These are phyloP conservation scores for Triglochin maritima DNA, from an alignment of 106 monocot genomes.

Conservation along the genomic window DNA sequence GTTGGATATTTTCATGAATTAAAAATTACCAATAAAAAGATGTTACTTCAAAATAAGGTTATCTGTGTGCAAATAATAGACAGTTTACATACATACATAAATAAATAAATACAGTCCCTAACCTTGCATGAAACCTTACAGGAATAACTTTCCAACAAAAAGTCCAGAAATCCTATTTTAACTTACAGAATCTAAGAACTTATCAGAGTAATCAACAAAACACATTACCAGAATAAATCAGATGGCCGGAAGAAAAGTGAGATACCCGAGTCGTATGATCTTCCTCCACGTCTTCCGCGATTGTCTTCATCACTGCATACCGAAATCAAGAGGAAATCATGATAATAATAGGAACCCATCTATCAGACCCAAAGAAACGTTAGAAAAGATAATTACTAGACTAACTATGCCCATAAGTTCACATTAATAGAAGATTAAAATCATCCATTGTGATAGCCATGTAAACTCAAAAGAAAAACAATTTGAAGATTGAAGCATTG, in stretches of 20 bases:
- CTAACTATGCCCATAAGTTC: not conserved
- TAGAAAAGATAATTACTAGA: no score
- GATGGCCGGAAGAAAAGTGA: constrained; percentile 52
- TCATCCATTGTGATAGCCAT: not conserved
- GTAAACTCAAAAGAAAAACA: not conserved
- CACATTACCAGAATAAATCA: constrained; percentile 90
- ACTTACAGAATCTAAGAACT: no score
- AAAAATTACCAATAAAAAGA: no score
- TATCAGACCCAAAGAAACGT: not conserved
- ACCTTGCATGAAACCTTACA: no score
- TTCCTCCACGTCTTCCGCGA: constrained; percentile 78
- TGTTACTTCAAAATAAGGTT: no score
- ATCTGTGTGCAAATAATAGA: no score
- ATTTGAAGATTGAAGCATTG: not conserved
- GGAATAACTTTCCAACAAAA: no score
- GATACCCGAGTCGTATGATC: constrained; percentile 68
- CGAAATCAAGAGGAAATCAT: not conserved
- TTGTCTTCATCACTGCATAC: constrained; percentile 73
- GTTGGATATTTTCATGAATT: no score
- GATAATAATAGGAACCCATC: not conserved
- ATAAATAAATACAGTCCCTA: no score
- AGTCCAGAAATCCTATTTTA: no score
- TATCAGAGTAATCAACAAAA: not conserved
- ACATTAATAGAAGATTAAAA: not conserved
- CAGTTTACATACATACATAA: no score